Evolutionary conservation across 768 basidiomycete species (phyloP).

Genomic region (Leccinellum luteum): DNA sequence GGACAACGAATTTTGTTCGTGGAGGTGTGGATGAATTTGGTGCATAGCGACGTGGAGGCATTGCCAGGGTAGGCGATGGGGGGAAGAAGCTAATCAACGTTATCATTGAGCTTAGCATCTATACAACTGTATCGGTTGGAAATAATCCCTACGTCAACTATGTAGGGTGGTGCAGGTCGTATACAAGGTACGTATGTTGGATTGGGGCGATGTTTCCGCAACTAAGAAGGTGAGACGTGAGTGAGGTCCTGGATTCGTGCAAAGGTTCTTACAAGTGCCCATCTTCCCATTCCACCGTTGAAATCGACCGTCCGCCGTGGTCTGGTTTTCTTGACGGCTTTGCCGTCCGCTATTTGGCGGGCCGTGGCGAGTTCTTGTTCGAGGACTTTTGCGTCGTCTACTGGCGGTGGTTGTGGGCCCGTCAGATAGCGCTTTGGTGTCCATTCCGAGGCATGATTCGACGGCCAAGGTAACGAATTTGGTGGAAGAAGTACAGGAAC

Average conservation of each 20-base stretch:
- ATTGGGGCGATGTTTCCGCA: conserved; percentile 77
- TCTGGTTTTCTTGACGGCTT: conserved; percentile 84
- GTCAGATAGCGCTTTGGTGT: conserved; percentile 66
- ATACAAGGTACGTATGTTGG: conserved; percentile 72
- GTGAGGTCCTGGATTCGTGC: not conserved
- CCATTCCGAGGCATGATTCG: conserved; percentile 63
- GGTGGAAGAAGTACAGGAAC: conserved; percentile 59
- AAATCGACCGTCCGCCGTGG: conserved; percentile 95
- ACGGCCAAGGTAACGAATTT: conserved; percentile 35
- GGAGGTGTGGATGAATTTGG: conserved; percentile 96
- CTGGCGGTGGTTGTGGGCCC: conserved; percentile 70
- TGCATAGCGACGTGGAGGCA: conserved; percentile 89
- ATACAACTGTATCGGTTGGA: conserved; percentile 11
- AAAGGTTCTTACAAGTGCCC: conserved; percentile 64
- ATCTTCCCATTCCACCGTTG: conserved; percentile 82
- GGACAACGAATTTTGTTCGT: conserved; percentile 99
- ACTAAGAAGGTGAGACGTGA: conserved; percentile 36
- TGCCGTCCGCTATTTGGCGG: conserved; percentile 72
- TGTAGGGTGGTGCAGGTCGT: conserved; percentile 82
- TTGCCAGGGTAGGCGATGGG: conserved; percentile 91
- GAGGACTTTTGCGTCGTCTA: conserved; percentile 70
- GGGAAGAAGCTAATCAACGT: conserved; percentile 71
- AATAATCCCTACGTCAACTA: conserved; percentile 72
- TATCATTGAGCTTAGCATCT: conserved; percentile 26
- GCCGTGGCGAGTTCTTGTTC: conserved; percentile 80